A percentile compares a stretch with the other conserved stretches of the same genome.
These are phyloP conservation scores for Amanita fuliginea DNA, from an alignment of 768 basidiomycete genomes.

Conservation along the genomic window DNA sequence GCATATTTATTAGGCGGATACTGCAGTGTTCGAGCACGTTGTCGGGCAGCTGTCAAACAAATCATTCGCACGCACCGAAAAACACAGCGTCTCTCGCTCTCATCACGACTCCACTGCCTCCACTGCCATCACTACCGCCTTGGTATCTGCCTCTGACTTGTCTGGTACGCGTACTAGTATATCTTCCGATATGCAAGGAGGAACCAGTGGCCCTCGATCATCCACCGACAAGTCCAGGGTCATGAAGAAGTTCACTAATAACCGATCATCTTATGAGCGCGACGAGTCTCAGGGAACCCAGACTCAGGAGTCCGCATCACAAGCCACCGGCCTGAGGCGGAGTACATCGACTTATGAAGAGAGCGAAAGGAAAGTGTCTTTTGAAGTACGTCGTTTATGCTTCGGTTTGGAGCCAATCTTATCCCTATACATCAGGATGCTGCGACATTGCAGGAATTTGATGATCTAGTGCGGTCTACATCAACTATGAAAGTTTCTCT, in stretches of 20 bases:
- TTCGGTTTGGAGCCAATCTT: conserved; percentile 5
- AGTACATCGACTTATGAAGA: conserved; percentile 24
- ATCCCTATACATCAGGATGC: conserved; percentile 31
- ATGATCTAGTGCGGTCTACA: conserved; percentile 82
- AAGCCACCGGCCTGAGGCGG: conserved; percentile 13
- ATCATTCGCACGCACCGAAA: conserved; percentile 51
- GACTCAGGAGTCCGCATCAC: not conserved
- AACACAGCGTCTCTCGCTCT: conserved; percentile 29
- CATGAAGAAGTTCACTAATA: conserved; percentile 44
- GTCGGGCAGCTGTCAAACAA: conserved; percentile 66
- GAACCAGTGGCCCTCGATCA: conserved; percentile 28
- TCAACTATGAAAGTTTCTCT: conserved; percentile 93
- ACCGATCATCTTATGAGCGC: conserved; percentile 27
- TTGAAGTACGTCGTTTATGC: conserved; percentile 17
- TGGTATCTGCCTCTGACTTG: conserved; percentile 11
- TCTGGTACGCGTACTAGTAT: conserved; percentile 29
- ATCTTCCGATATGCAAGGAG: conserved; percentile 15
- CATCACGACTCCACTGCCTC: conserved; percentile 21
- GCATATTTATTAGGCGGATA: conserved; percentile 18
- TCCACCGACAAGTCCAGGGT: conserved; percentile 57
- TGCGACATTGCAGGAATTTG: conserved; percentile 69
- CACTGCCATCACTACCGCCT: not conserved
- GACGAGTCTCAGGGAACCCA: conserved; percentile 11
- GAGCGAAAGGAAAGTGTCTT: conserved; percentile 12
- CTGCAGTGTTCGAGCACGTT: conserved; percentile 42